These are phyloP conservation scores for Neonectria sp. DNA, from an alignment of 2,329 filamentous ascomycete species.

Conservation along the genomic window DNA sequence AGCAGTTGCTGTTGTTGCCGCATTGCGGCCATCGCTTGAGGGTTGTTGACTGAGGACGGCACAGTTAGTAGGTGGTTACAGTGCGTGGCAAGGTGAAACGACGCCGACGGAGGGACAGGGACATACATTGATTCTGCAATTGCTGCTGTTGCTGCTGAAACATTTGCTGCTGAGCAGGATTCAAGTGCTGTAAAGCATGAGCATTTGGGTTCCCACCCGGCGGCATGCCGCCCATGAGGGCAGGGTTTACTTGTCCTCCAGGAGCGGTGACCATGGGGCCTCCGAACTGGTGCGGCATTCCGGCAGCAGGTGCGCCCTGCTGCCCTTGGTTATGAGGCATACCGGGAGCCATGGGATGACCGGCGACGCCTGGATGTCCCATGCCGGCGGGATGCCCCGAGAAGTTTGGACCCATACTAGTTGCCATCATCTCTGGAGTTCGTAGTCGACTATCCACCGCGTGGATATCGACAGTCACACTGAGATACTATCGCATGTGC, in stretches of 20 bases:
- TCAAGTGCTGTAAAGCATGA: conserved; percentile 81
- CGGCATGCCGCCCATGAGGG: conserved; percentile 84
- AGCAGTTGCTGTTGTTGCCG: conserved; percentile 71
- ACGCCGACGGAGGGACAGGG: conserved; percentile 16
- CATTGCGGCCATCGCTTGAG: conserved; percentile 57
- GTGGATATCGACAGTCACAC: conserved; percentile 70
- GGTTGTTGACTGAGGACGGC: conserved; percentile 52
- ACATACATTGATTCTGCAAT: conserved; percentile 55
- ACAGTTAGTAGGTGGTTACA: conserved; percentile 29
- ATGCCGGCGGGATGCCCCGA: conserved; percentile 79
- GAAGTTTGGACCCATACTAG: conserved; percentile 74
- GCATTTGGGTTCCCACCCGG: conserved; percentile 76
- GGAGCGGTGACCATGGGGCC: conserved; percentile 81
- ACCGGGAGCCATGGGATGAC: conserved; percentile 74
- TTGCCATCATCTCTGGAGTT: conserved; percentile 74
- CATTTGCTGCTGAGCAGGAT: conserved; percentile 71
- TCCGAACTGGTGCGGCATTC: conserved; percentile 77
- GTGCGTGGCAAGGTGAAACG: background rate
- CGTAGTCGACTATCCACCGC: conserved; percentile 68
- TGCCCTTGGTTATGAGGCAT: conserved; percentile 80
- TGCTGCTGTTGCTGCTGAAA: conserved; percentile 68
- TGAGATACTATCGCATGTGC: conserved; percentile 65
- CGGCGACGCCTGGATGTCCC: conserved; percentile 79
- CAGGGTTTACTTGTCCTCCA: conserved; percentile 80
- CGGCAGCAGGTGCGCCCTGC: conserved; percentile 75